phyloP scores from a whole-genome alignment of 2,329 filamentous ascomycete genomes.

The Sclerotinia minor region DNA sequence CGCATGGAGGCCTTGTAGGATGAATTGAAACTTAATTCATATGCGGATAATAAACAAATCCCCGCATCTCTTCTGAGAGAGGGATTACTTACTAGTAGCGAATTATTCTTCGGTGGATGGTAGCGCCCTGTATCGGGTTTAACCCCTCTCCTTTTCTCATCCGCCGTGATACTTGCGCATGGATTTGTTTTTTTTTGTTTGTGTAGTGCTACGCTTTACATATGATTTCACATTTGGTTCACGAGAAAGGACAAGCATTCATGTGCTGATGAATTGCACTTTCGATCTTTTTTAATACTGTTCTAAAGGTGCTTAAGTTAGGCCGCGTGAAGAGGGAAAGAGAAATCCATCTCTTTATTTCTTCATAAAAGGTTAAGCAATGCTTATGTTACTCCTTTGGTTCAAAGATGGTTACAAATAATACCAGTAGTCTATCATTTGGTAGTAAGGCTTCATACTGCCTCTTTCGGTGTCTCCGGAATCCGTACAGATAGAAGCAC shows the following conservation, averaged over 20 bases:
- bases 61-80: neutral
- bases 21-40: neutral
- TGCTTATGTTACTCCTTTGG: neutral
- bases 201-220: slow-evolving; percentile 15
- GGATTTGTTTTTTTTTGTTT: neutral
- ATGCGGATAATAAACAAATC: neutral
- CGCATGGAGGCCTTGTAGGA: neutral
- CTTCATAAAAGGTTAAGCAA: neutral
- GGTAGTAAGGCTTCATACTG: neutral
- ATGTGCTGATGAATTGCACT: neutral
- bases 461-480: neutral
- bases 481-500: neutral
- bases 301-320: neutral
- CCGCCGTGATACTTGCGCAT: neutral
- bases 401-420: neutral
- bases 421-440: neutral
- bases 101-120: neutral
- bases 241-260: neutral
- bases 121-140: neutral
- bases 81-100: neutral
- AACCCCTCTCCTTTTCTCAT: neutral
- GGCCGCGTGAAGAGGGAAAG: neutral
- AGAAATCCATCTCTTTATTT: neutral
- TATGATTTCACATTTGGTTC: neutral
- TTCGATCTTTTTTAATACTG: neutral